Evolutionary conservation across 1,284 basidiomycete genomes (phyloP).

Genomic region (Tilletia walkeri): DNA sequence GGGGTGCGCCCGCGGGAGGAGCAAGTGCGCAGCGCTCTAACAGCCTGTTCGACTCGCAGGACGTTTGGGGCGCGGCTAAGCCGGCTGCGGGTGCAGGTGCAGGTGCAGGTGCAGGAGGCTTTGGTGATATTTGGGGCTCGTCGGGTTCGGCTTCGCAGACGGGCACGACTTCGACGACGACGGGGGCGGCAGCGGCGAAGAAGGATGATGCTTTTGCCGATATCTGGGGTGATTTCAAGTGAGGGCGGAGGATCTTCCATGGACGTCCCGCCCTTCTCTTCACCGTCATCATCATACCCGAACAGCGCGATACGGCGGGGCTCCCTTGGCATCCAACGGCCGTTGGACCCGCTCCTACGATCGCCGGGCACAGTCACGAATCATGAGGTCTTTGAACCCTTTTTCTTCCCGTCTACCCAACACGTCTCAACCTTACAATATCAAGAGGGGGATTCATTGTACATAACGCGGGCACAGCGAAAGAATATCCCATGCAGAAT

Average conservation of each 20-base stretch:
- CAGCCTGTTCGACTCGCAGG: slow-evolving; percentile 40
- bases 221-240: slow-evolving; percentile 55
- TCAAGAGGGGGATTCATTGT: too few species aligned
- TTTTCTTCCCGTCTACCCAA: too few species aligned
- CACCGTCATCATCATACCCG: too few species aligned
- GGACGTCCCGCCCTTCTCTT: too few species aligned
- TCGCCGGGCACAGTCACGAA: too few species aligned
- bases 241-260: background rate
- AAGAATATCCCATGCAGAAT: too few species aligned
- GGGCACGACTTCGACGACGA: background rate
- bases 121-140: slow-evolving; percentile 9
- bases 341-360: too few species aligned
- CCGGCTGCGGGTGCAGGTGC: background rate
- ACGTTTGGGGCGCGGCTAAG: slow-evolving; percentile 33
- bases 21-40: background rate
- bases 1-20: slow-evolving; percentile 13
- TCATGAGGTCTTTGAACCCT: fast-evolving
- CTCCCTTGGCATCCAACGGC: too few species aligned
- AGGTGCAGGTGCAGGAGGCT: background rate
- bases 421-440: too few species aligned
- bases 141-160: background rate
- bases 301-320: too few species aligned
- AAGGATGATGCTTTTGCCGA: slow-evolving; percentile 53
- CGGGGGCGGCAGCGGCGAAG: slow-evolving; percentile 15
- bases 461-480: too few species aligned